phyloP scores from a whole-genome alignment of 192 early-diverging fungal genomes.

The Backusella tuberculispora region DNA sequence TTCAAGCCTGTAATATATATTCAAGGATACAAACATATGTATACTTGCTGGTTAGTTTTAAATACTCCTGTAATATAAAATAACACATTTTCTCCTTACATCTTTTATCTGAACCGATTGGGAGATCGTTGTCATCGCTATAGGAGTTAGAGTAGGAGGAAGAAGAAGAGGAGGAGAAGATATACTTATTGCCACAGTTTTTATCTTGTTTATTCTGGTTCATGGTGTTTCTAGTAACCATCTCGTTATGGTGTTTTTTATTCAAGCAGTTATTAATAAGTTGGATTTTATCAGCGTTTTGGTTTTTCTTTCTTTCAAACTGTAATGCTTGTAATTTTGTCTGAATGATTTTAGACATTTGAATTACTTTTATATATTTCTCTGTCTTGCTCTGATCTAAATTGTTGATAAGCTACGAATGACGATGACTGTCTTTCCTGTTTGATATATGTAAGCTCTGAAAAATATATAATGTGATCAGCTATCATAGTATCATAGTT shows the following conservation, averaged over 20 bases:
- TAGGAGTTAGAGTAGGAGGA: neutral
- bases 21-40: neutral
- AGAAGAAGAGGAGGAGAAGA: neutral
- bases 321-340: neutral
- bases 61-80: neutral
- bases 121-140: constrained; percentile 15
- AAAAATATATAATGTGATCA: neutral
- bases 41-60: neutral
- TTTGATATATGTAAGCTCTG: neutral
- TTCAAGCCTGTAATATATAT: neutral
- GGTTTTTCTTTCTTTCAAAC: neutral
- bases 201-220: neutral
- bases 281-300: neutral
- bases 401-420: too few species aligned
- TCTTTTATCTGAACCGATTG: neutral
- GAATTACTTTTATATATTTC: constrained; percentile 5
- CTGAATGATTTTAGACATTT: constrained; percentile 18
- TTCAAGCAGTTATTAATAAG: neutral
- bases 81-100: neutral
- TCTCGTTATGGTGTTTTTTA: too few species aligned
- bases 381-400: neutral
- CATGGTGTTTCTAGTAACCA: neutral
- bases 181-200: neutral
- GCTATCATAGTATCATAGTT: neutral
- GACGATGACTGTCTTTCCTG: neutral